A percentile compares a stretch with the other conserved stretches of the same genome.
These are phyloP conservation scores for Lobosporangium transversale DNA, from an alignment of 192 early-diverging fungal genomes.

Conservation along the genomic window DNA sequence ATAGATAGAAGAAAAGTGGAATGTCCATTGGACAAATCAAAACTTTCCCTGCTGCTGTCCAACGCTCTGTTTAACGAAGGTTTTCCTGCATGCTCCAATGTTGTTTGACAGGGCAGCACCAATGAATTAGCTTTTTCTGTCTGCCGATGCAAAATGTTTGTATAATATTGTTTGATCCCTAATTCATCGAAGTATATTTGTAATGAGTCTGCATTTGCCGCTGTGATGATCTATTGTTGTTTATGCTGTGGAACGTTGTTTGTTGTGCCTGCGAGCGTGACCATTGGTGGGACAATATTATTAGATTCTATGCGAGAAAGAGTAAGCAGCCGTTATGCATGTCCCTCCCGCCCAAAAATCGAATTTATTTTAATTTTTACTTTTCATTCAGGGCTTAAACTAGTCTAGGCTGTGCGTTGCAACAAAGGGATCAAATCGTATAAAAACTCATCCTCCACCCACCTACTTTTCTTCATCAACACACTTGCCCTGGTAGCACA, in stretches of 20 bases:
- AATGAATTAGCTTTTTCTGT: background rate
- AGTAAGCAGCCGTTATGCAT: background rate
- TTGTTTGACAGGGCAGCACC: background rate
- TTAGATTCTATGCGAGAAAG: background rate
- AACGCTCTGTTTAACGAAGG: too few relatives aligned
- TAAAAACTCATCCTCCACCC: background rate
- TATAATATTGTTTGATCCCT: background rate
- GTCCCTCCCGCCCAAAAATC: background rate
- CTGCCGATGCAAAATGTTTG: background rate
- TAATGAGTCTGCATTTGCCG: background rate
- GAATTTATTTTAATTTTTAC: background rate
- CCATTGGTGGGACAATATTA: constrained; percentile 1
- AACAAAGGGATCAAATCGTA: background rate
- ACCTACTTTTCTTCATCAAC: background rate
- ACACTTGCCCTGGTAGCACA: background rate
- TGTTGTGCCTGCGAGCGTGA: background rate
- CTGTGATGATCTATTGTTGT: background rate
- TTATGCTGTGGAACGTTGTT: background rate
- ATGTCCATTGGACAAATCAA: too few relatives aligned
- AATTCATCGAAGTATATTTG: background rate
- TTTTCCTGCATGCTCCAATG: too few relatives aligned
- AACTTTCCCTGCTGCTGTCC: too few relatives aligned
- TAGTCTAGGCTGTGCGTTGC: background rate
- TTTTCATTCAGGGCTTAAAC: too few relatives aligned
- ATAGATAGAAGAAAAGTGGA: too few relatives aligned